Conservation (phyloP, 805 yeast genomes). For the Blastobotrys robertii region DNA sequence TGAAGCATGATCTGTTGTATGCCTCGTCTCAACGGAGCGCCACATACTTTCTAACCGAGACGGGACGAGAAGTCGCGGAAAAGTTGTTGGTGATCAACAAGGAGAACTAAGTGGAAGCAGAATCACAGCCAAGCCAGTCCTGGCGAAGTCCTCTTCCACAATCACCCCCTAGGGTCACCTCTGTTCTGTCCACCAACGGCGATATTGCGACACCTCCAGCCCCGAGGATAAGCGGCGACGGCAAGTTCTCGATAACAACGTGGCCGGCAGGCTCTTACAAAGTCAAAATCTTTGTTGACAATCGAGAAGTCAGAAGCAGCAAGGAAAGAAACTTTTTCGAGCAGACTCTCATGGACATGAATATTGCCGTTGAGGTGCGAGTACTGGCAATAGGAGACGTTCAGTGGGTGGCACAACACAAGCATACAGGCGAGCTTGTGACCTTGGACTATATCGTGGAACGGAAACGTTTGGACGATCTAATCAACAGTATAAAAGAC, state of each 20-base stretch:
- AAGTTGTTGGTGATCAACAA: conserved; percentile 47
- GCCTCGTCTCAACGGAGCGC: conserved; percentile 32
- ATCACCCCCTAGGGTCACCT: neutral
- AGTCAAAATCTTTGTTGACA: conserved; percentile 60
- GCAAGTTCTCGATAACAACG: conserved; percentile 1
- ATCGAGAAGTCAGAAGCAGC: conserved; percentile 61
- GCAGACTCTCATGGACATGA: conserved; percentile 39
- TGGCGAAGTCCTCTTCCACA: conserved; percentile 4
- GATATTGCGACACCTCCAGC: neutral
- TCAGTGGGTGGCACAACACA: conserved; percentile 75
- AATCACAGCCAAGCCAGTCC: neutral
- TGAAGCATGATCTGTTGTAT: conserved; percentile 49
- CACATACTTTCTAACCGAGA: conserved; percentile 53
- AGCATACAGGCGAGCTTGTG: conserved; percentile 45
- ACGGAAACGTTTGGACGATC: conserved; percentile 81
- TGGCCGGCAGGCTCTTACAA: conserved; percentile 61
- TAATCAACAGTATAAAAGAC: conserved; percentile 72
- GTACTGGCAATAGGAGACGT: conserved; percentile 79
- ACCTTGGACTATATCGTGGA: conserved; percentile 80
- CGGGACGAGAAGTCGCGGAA: conserved; percentile 55
- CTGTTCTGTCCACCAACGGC: neutral
- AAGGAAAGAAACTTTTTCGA: conserved; percentile 51
- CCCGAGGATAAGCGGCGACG: neutral
- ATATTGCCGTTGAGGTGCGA: conserved; percentile 42
- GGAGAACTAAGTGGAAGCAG: conserved; percentile 29